A percentile compares a stretch with the other conserved stretches of the same genome.
These are phyloP conservation scores for Neonectria sp. DNA, from an alignment of 2,329 filamentous ascomycete species.

Conservation along the genomic window DNA sequence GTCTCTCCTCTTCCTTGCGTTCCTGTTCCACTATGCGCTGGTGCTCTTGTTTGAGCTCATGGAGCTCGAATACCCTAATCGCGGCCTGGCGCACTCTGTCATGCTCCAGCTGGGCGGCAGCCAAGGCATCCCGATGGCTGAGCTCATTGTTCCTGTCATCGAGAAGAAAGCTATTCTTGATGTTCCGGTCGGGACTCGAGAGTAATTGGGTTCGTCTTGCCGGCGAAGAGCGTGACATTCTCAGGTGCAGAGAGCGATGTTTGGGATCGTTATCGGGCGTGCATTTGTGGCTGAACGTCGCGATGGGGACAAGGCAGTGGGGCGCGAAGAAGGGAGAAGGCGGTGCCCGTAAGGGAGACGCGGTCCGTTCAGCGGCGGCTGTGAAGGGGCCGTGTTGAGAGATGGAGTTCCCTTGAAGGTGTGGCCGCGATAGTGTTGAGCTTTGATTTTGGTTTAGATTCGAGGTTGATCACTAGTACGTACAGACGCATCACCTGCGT, in stretches of 20 bases:
- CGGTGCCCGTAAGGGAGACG: neutral
- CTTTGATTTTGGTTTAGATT: constrained; percentile 39
- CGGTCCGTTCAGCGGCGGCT: neutral
- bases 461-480: constrained; percentile 30
- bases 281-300: constrained; percentile 36
- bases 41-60: constrained; percentile 63
- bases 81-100: constrained; percentile 72
- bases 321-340: neutral
- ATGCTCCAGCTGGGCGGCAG: constrained; percentile 76
- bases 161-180: constrained; percentile 73
- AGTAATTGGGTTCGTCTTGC: constrained; percentile 56
- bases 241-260: constrained; percentile 25
- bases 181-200: constrained; percentile 61
- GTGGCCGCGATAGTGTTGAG: constrained; percentile 39
- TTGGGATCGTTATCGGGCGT: constrained; percentile 37
- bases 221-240: constrained; percentile 63
- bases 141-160: constrained; percentile 74
- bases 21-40: constrained; percentile 61
- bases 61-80: constrained; percentile 63
- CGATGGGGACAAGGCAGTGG: neutral
- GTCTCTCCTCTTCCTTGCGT: constrained; percentile 62
- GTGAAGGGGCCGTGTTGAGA: constrained; percentile 7
- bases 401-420: constrained; percentile 26
- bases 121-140: constrained; percentile 76
- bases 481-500: constrained; percentile 29